Evolutionary conservation across 2,329 filamentous ascomycete genomes (phyloP).

Genomic region (Lojkania enalia): DNA sequence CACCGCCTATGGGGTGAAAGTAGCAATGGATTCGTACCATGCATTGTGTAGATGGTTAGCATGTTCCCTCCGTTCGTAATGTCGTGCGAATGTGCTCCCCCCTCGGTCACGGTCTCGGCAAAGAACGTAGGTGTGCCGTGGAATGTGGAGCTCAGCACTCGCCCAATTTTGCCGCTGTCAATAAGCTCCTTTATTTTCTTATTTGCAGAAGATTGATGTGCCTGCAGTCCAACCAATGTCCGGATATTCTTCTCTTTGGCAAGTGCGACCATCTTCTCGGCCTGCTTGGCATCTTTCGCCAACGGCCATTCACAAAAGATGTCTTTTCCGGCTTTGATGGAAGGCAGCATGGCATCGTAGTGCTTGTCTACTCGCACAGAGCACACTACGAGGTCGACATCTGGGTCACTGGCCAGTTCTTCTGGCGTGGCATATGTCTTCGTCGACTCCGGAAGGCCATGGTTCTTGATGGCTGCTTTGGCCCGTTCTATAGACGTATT

Average conservation of each 20-base stretch:
- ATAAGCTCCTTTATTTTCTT: constrained; percentile 50
- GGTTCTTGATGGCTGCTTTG: constrained; percentile 45
- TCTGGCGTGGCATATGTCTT: not conserved
- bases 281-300: constrained; percentile 45
- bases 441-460: constrained; percentile 33
- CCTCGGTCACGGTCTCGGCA: constrained; percentile 13
- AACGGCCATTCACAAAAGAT: constrained; percentile 58
- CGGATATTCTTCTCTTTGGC: constrained; percentile 47
- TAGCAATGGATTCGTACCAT: constrained; percentile 23
- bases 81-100: constrained; percentile 55
- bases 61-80: constrained; percentile 47
- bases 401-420: constrained; percentile 48
- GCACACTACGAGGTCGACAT: constrained; percentile 55
- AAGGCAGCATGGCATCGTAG: constrained; percentile 47
- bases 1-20: not conserved
- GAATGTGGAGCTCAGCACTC: constrained; percentile 21
- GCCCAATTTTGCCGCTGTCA: constrained; percentile 48
- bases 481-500: constrained; percentile 50
- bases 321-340: constrained; percentile 46
- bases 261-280: constrained; percentile 48
- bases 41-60: constrained; percentile 43
- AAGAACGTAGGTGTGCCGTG: constrained; percentile 16
- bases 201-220: constrained; percentile 45
- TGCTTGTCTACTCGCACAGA: constrained; percentile 51
- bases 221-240: constrained; percentile 56